These are phyloP conservation scores for Fusarium sp. DNA, from an alignment of 2,329 filamentous ascomycete genomes.

Conservation along the genomic window DNA sequence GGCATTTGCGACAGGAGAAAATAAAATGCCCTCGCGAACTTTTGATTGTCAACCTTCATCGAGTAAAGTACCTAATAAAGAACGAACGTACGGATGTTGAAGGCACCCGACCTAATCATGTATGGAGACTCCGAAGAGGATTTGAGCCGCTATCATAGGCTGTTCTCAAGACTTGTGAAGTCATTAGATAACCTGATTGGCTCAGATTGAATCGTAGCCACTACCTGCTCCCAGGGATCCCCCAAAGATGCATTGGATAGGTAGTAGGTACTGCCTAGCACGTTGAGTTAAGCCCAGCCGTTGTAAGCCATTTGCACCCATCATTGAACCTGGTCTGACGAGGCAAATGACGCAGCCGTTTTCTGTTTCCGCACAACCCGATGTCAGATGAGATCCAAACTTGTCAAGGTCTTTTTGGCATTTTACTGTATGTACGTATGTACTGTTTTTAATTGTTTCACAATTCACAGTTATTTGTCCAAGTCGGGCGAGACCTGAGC, in stretches of 20 bases:
- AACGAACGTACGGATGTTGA: constrained; percentile 17
- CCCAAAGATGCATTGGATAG: neutral
- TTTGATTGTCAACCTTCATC: constrained; percentile 35
- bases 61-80: constrained; percentile 1
- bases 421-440: neutral
- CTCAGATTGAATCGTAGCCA: constrained; percentile 1
- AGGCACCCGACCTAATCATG: constrained; percentile 14
- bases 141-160: constrained; percentile 38
- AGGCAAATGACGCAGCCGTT: constrained; percentile 17
- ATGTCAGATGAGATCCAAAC: neutral
- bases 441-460: neutral
- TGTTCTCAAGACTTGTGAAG: constrained; percentile 31
- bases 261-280: neutral
- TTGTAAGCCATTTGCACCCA: constrained; percentile 11
- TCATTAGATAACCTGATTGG: constrained; percentile 32
- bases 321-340: constrained; percentile 7
- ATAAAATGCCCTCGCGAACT: constrained; percentile 21
- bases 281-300: constrained; percentile 14
- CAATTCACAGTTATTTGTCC: neutral
- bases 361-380: constrained; percentile 1
- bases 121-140: constrained; percentile 13
- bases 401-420: neutral
- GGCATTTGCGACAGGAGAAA: constrained; percentile 7
- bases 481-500: neutral
- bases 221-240: constrained; percentile 1